Evolutionary conservation across 2,329 filamentous ascomycete species (phyloP), one percentile per base, ranked within the genome.

Genomic region (Dactylonectria macrodidyma): DNA sequence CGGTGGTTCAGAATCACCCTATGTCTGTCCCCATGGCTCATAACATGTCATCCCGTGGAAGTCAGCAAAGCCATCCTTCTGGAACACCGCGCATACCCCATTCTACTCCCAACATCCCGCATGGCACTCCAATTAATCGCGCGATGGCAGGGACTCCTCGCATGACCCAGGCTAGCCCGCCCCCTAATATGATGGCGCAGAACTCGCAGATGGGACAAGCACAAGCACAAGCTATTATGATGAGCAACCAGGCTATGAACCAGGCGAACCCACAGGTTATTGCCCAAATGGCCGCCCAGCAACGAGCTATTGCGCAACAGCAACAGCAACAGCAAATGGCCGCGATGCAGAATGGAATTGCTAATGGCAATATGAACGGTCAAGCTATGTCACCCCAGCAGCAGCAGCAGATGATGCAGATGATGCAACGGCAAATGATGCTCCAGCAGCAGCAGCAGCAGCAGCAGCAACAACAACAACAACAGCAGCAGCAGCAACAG

Each of bases 31-130:
- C 89, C 4, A 90, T 90, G 86, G 81, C 88, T 0, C 86, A 88
- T 73, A 87, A 84, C 71, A 92, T 91, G 89, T 90, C 88, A 62
- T 84, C 88, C 22, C 86, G 89, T 68, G 88, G 88, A 65, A 92
- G 90, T 74, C 90, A 92, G 74, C 90, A 92, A 75, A 92, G 90
- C 71, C 90, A 92, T 78, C 84, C 85, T 2, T 85, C 88, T 3
- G 87, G 86, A n/a, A 92, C 90, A 10, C 90, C 90, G 30, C 85
- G 89, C 12, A 88, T 91, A 81, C 87, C 86, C 6, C 86, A 85
- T 69, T 84, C 87, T 14, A 92, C 90, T 1, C 90, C 90, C 2
- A 89, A 88, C 67, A 87, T 91, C 78, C 73, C 82, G 12, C 88
- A 90, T 65, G 86, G 85, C 33, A 92, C 90, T 0, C 90, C 90